Percentiles rank a stretch among this genome's conserved stretches.
Evolutionary conservation across 2,329 filamentous ascomycete genomes (phyloP).

Genomic region (Alternaria atra): DNA sequence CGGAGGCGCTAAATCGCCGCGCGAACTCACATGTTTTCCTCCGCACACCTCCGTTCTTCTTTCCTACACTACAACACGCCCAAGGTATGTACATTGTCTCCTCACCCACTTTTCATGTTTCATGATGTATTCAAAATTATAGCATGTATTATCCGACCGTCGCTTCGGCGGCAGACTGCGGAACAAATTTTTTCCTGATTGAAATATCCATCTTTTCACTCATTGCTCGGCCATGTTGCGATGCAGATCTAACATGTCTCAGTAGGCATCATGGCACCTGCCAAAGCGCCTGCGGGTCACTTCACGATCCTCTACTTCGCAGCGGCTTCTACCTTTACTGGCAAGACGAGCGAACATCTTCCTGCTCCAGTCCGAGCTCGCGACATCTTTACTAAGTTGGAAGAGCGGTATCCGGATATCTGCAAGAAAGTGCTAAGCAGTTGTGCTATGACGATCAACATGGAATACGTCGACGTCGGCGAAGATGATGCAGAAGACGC

Average conservation of each 20-base stretch:
- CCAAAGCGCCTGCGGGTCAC: conserved; percentile 66
- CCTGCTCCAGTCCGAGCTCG: conserved; percentile 71
- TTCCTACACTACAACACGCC: conserved; percentile 15
- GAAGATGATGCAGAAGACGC: conserved; percentile 58
- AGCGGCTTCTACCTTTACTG: conserved; percentile 74
- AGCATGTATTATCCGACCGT: conserved; percentile 62
- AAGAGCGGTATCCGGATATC: conserved; percentile 75
- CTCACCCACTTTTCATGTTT: conserved; percentile 3
- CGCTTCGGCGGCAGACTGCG: conserved; percentile 42
- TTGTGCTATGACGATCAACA: conserved; percentile 80
- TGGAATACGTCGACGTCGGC: conserved; percentile 80
- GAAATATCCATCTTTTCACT: conserved; percentile 13
- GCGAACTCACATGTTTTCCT: conserved; percentile 30
- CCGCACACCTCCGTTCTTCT: conserved; percentile 16
- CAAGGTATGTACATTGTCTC: conserved; percentile 29
- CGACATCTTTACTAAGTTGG: conserved; percentile 72
- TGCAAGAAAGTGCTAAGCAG: conserved; percentile 72
- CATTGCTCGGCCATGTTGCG: background rate
- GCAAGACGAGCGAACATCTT: conserved; percentile 71
- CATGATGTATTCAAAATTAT: conserved; percentile 52
- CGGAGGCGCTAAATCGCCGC: conserved; percentile 21
- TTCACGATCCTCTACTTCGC: conserved; percentile 88
- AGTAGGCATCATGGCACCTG: conserved; percentile 45
- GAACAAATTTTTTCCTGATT: conserved; percentile 46
- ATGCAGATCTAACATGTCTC: conserved; percentile 23